Conservation (phyloP, 2,329 filamentous ascomycete species). For the Trichophyton benhamiae region DNA sequence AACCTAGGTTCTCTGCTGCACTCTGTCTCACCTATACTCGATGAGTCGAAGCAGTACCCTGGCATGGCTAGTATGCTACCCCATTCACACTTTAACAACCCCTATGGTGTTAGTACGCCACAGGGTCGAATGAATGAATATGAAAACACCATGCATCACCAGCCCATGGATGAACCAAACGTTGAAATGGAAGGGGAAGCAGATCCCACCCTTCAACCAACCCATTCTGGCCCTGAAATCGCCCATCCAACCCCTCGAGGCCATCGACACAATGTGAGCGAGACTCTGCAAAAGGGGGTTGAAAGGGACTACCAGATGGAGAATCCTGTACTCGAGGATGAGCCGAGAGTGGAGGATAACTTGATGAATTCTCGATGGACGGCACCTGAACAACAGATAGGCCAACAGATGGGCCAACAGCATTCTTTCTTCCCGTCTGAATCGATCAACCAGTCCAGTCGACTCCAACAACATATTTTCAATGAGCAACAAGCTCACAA, state of each 20-base stretch:
- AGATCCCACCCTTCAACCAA: conserved; percentile 12
- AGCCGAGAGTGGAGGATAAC: conserved; percentile 38
- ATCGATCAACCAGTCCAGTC: conserved; percentile 17
- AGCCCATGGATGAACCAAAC: conserved; percentile 8
- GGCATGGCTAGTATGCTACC: neutral
- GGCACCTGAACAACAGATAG: conserved; percentile 19
- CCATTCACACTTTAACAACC: neutral
- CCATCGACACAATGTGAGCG: conserved; percentile 60
- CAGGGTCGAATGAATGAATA: conserved; percentile 16
- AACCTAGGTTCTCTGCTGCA: conserved; percentile 41
- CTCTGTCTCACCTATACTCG: conserved; percentile 52
- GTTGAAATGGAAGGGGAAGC: conserved; percentile 8
- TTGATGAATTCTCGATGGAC: conserved; percentile 28
- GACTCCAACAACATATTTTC: conserved; percentile 26
- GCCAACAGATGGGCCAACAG: conserved; percentile 14
- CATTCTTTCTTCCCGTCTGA: conserved; percentile 9
- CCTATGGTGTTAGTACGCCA: neutral
- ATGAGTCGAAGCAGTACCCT: conserved; percentile 33
- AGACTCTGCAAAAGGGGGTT: conserved; percentile 69
- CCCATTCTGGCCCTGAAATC: conserved; percentile 33
- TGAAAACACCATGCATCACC: conserved; percentile 13
- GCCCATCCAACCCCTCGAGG: conserved; percentile 49
- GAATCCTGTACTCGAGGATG: conserved; percentile 66
- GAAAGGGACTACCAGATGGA: conserved; percentile 79
- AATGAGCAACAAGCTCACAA: conserved; percentile 18